Conservation (phyloP, 2,329 filamentous ascomycete species). For the Xylariaceae sp. region DNA sequence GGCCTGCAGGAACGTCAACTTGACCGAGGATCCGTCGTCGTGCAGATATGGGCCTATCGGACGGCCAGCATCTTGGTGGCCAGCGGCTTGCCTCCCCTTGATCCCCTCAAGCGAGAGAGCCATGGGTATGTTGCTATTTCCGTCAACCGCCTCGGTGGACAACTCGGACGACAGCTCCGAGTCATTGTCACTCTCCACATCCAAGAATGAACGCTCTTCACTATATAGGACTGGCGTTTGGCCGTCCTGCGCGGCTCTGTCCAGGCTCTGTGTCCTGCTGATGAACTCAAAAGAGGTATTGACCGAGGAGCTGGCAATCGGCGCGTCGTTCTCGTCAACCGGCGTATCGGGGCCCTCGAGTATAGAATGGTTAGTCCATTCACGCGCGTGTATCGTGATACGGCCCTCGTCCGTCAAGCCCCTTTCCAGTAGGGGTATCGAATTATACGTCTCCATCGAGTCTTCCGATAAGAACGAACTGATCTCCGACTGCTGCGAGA, state of each 20-base stretch:
- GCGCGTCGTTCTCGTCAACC: slow-evolving; percentile 26
- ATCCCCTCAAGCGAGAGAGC: slow-evolving; percentile 23
- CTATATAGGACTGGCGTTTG: slow-evolving; percentile 21
- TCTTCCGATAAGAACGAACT: slow-evolving; percentile 51
- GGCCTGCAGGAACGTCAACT: slow-evolving; percentile 44
- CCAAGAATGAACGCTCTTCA: slow-evolving; percentile 25
- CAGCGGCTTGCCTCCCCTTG: slow-evolving; percentile 12
- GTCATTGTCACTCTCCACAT: slow-evolving; percentile 41
- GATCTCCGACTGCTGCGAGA: slow-evolving; percentile 31
- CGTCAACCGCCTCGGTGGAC: slow-evolving; percentile 44
- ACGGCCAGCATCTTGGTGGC: slow-evolving; percentile 10
- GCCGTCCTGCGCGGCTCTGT: slow-evolving; percentile 36
- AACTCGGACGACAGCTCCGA: slow-evolving; percentile 60
- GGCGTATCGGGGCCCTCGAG: slow-evolving; percentile 42
- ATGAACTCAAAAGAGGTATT: slow-evolving; percentile 51
- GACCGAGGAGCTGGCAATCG: slow-evolving; percentile 26
- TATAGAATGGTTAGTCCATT: slow-evolving; percentile 53
- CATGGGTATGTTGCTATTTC: slow-evolving; percentile 30
- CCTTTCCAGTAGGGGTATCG: slow-evolving; percentile 69
- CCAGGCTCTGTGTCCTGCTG: slow-evolving; percentile 47
- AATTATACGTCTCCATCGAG: slow-evolving; percentile 70
- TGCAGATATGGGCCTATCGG: slow-evolving; percentile 15
- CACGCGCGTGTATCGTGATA: slow-evolving; percentile 36
- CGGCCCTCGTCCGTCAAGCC: slow-evolving; percentile 49
- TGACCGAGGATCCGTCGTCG: slow-evolving; percentile 34